phyloP scores from a whole-genome alignment of 495 filamentous ascomycete genomes.

The Hypomontagnella submonticulosa region DNA sequence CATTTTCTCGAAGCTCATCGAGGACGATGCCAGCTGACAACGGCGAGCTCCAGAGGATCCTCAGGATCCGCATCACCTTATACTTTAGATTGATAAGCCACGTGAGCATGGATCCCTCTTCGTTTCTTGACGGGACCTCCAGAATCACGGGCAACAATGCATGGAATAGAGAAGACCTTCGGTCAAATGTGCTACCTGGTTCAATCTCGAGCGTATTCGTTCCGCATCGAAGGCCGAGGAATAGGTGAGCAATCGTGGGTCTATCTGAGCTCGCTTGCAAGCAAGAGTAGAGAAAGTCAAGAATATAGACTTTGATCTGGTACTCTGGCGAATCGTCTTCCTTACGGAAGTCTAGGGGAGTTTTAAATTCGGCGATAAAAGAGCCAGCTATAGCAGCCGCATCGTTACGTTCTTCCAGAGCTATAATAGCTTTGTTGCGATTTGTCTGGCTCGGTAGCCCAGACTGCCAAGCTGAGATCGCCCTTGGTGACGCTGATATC shows the following conservation, averaged over 20 bases:
- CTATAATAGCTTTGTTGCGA: slow-evolving; percentile 82
- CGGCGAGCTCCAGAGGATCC: slow-evolving; percentile 83
- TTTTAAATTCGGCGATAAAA: slow-evolving; percentile 71
- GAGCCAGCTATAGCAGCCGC: slow-evolving; percentile 74
- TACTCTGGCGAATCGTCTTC: slow-evolving; percentile 73
- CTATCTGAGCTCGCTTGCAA: slow-evolving; percentile 72
- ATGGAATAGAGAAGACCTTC: slow-evolving; percentile 82
- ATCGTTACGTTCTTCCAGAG: slow-evolving; percentile 76
- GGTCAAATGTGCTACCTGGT: slow-evolving; percentile 70
- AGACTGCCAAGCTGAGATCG: slow-evolving; percentile 68
- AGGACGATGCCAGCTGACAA: slow-evolving; percentile 80
- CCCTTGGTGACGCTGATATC: slow-evolving; percentile 80
- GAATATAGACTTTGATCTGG: slow-evolving; percentile 77
- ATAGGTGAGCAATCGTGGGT: slow-evolving; percentile 86
- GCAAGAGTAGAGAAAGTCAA: slow-evolving; percentile 84
- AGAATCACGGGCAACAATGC: slow-evolving; percentile 74
- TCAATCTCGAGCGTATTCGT: slow-evolving; percentile 72
- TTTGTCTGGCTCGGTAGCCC: slow-evolving; percentile 60
- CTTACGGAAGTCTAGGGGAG: slow-evolving; percentile 70
- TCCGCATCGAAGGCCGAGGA: slow-evolving; percentile 87
- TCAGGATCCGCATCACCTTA: slow-evolving; percentile 79
- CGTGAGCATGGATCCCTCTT: slow-evolving; percentile 67
- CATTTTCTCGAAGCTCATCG: slow-evolving; percentile 77
- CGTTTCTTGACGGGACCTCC: slow-evolving; percentile 68
- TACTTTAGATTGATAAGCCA: slow-evolving; percentile 80